Percentiles rank a stretch among this genome's conserved stretches.
Conservation (phyloP, 192 early-diverging fungal genomes). For the Coemansia sp. region DNA sequence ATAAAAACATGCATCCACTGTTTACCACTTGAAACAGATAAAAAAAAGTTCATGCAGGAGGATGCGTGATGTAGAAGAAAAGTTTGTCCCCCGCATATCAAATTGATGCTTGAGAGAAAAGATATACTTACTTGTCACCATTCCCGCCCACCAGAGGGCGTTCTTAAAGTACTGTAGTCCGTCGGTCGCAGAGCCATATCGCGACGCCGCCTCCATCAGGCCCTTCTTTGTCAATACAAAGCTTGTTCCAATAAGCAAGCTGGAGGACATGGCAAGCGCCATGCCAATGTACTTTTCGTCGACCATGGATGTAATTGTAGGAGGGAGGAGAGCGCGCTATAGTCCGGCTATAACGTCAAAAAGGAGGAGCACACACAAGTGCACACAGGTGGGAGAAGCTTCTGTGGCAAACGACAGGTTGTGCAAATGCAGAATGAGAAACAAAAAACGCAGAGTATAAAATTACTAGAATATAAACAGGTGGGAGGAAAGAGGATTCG, state of each 20-base stretch:
- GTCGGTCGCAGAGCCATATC: slow-evolving; percentile 71
- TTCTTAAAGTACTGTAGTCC: slow-evolving; percentile 81
- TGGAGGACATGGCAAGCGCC: slow-evolving; percentile 83
- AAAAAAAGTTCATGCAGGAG: background rate
- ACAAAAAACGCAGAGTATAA: slow-evolving; percentile 7
- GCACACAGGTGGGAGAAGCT: background rate
- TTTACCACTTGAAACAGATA: background rate
- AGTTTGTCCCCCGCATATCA: background rate
- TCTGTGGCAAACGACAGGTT: background rate
- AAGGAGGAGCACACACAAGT: slow-evolving; percentile 2
- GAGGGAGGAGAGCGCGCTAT: slow-evolving; percentile 6
- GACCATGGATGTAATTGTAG: slow-evolving; percentile 31
- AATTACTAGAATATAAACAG: slow-evolving; percentile 6
- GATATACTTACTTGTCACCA: slow-evolving; percentile 57
- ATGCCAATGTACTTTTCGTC: slow-evolving; percentile 86
- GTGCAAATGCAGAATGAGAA: slow-evolving; percentile 12
- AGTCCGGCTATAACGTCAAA: slow-evolving; percentile 7
- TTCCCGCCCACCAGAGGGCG: slow-evolving; percentile 89
- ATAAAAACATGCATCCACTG: background rate
- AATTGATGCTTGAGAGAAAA: background rate
- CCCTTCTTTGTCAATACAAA: slow-evolving; percentile 96
- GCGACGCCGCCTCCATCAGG: slow-evolving; percentile 72
- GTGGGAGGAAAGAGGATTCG: background rate
- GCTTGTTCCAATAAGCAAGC: slow-evolving; percentile 85
- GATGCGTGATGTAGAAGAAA: slow-evolving; percentile 1